phyloP scores from a whole-genome alignment of 495 filamentous ascomycete species.

The Talaromyces stipitatus region DNA sequence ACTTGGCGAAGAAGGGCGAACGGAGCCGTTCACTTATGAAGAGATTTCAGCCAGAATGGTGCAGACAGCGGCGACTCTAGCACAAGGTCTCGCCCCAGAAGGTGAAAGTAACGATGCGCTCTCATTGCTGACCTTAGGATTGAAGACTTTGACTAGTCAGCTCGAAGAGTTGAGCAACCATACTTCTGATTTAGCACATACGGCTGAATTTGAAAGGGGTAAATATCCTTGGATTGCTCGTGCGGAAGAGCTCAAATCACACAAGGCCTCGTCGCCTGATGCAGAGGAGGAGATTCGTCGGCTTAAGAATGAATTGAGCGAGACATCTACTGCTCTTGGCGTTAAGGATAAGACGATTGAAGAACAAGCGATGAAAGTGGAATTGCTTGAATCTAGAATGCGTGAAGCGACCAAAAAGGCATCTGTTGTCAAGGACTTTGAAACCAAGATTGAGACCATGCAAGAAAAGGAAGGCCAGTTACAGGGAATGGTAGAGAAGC shows the following conservation, averaged over 20 bases:
- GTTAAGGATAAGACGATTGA: constrained; percentile 93
- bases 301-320: constrained; percentile 67
- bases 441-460: constrained; percentile 56
- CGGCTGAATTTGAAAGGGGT: constrained; percentile 74
- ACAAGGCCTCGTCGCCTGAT: constrained; percentile 69
- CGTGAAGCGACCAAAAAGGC: constrained; percentile 46
- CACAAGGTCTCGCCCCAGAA: constrained; percentile 19
- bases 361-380: constrained; percentile 65
- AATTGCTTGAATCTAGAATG: constrained; percentile 46
- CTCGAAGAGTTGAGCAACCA: constrained; percentile 67
- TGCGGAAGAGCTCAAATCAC: constrained; percentile 65
- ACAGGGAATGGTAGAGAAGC: constrained; percentile 26
- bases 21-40: constrained; percentile 53
- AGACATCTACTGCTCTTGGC: constrained; percentile 50
- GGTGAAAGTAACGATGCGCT: constrained; percentile 53
- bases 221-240: constrained; percentile 79
- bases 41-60: constrained; percentile 59
- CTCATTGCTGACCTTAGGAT: constrained; percentile 55
- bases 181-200: constrained; percentile 67
- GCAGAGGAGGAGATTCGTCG: constrained; percentile 71
- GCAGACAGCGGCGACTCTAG: constrained; percentile 36
- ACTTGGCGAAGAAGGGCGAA: constrained; percentile 67
- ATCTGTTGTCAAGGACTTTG: constrained; percentile 40
- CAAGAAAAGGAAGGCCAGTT: constrained; percentile 31
- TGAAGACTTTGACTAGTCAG: constrained; percentile 55